Evolutionary conservation across 257 asterid species (phyloP).

Genomic region (Gynochthodes officinalis): DNA sequence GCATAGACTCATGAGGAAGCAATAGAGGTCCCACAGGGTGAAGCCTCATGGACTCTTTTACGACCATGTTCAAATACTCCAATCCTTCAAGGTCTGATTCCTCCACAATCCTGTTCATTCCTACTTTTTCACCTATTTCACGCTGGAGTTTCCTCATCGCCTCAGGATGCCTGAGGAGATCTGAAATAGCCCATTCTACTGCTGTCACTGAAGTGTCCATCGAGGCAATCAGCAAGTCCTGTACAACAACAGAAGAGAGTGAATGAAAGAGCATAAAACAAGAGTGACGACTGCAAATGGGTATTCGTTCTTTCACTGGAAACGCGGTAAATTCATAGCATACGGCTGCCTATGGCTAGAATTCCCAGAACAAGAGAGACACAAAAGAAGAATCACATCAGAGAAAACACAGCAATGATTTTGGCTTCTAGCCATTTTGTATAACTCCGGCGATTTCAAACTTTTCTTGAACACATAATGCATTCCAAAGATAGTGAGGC

Average conservation of each 20-base stretch:
- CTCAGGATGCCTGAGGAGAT: slow-evolving; percentile 27
- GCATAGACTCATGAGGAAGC: slow-evolving; percentile 22
- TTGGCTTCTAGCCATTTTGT: too few relatives aligned
- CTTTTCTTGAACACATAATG: too few relatives aligned
- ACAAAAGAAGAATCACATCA: too few relatives aligned
- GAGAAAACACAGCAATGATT: too few relatives aligned
- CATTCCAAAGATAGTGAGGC: too few relatives aligned
- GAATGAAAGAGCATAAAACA: background rate
- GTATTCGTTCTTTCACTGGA: too few relatives aligned
- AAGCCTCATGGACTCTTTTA: slow-evolving; percentile 31
- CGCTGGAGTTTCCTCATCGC: slow-evolving; percentile 23
- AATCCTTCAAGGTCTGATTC: slow-evolving; percentile 26
- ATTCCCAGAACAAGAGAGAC: too few relatives aligned
- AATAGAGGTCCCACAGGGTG: slow-evolving; percentile 31
- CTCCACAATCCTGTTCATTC: slow-evolving; percentile 21
- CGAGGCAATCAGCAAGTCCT: slow-evolving; percentile 30
- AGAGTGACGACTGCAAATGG: too few relatives aligned
- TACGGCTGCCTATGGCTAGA: too few relatives aligned
- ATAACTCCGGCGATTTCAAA: too few relatives aligned
- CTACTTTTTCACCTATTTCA: slow-evolving; percentile 24
- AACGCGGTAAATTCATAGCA: too few relatives aligned
- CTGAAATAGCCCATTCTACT: slow-evolving; percentile 33
- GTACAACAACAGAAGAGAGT: background rate
- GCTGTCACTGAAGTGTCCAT: slow-evolving; percentile 34
- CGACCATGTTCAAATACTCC: slow-evolving; percentile 19